Evolutionary conservation across 2,329 filamentous ascomycete species (phyloP).

Genomic region (Fusarium albidum): DNA sequence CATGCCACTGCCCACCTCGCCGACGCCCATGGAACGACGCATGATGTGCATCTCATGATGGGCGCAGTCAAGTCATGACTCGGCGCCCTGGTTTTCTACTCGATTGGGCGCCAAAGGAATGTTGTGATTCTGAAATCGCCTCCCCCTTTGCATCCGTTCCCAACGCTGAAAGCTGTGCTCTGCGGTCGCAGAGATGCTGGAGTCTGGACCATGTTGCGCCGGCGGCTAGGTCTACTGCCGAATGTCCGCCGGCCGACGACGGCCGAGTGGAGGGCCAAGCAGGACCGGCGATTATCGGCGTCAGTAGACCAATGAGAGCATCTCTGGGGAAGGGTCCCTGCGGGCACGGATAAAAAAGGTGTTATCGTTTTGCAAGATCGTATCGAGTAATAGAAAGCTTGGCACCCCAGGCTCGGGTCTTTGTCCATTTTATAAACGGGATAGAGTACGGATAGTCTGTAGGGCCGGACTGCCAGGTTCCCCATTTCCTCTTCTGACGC

Average conservation of each 20-base stretch:
- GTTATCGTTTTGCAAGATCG: constrained; percentile 35
- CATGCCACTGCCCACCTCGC: neutral
- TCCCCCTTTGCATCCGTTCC: neutral
- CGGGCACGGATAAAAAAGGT: neutral
- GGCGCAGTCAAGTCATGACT: constrained; percentile 4
- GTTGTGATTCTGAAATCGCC: neutral
- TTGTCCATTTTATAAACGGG: constrained; percentile 3
- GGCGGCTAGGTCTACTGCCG: neutral
- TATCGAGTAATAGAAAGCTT: constrained; percentile 30
- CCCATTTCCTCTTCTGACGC: constrained; percentile 19
- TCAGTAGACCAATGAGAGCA: constrained; percentile 9
- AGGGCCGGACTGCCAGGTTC: neutral
- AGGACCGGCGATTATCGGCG: neutral
- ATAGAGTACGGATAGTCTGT: too few species aligned
- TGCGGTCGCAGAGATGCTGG: neutral
- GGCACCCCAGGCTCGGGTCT: neutral
- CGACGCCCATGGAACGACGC: neutral
- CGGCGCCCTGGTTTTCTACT: constrained; percentile 4
- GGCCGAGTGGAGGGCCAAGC: neutral
- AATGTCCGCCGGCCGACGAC: neutral
- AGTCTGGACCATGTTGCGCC: neutral
- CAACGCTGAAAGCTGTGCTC: neutral
- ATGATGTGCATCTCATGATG: neutral
- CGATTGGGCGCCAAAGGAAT: constrained; percentile 27
- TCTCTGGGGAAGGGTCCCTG: constrained; percentile 4